Percentiles rank a stretch among this genome's conserved stretches.
Evolutionary conservation across 129 eudicot genomes (phyloP).

Genomic region (Flaveria robusta): DNA sequence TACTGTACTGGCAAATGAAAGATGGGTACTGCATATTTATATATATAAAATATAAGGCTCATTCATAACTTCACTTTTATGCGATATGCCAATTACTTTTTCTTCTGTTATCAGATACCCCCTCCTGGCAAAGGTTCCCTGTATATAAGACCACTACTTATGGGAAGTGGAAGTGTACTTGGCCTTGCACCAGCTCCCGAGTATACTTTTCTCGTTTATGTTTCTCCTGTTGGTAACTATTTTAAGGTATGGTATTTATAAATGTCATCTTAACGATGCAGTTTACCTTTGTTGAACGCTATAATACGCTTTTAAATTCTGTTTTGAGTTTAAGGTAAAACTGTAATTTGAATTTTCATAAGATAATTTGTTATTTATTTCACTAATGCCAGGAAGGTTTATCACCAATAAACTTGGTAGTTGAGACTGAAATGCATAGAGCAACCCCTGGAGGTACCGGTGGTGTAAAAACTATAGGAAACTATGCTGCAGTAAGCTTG

Average conservation of each 20-base stretch:
- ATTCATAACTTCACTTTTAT: background rate
- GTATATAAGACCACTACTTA: constrained; percentile 86
- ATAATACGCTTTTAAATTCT: background rate
- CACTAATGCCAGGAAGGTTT: constrained; percentile 71
- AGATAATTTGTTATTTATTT: constrained; percentile 9
- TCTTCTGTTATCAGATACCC: constrained; percentile 62
- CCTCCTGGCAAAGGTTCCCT: constrained; percentile 95
- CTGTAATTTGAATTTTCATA: background rate
- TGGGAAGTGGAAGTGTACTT: constrained; percentile 95
- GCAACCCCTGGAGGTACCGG: constrained; percentile 99
- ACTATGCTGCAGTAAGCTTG: constrained; percentile 82
- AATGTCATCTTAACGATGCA: background rate
- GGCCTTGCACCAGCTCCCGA: constrained; percentile 99
- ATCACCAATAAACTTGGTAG: constrained; percentile 77
- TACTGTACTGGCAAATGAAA: constrained; percentile 83
- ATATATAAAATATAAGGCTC: background rate
- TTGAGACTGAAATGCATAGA: constrained; percentile 90
- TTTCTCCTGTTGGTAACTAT: constrained; percentile 94
- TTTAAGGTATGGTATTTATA: constrained; percentile 69
- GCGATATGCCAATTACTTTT: background rate
- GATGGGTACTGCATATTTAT: constrained; percentile 65
- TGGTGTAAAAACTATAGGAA: constrained; percentile 89
- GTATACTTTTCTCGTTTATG: constrained; percentile 87
- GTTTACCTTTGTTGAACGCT: background rate
- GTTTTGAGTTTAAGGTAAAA: constrained; percentile 11